Evolutionary conservation across 2,329 filamentous ascomycete species (phyloP).

Genomic region (Conoideocrella luteorostrata): DNA sequence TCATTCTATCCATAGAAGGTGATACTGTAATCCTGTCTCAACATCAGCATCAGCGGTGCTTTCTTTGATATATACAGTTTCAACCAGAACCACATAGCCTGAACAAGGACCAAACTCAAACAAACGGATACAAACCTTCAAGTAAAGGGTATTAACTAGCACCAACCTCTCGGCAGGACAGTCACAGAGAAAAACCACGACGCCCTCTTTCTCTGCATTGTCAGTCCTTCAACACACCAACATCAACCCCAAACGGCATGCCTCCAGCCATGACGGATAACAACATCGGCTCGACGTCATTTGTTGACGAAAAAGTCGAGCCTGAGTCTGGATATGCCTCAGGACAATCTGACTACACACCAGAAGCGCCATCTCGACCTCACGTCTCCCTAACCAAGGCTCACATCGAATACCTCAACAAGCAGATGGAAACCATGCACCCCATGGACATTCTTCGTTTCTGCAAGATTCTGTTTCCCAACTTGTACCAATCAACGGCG

Average conservation of each 20-base stretch:
- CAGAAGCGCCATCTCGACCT: conserved; percentile 46
- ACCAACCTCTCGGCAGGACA: conserved; percentile 1
- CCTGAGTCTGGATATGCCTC: conserved; percentile 82
- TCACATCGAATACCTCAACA: conserved; percentile 86
- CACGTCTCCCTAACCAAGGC: conserved; percentile 79
- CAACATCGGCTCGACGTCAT: conserved; percentile 33
- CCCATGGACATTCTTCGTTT: conserved; percentile 89
- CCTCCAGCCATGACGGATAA: conserved; percentile 24
- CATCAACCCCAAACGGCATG: neutral
- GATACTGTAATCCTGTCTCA: neutral
- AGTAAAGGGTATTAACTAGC: neutral
- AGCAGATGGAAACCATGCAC: conserved; percentile 79
- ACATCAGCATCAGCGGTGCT: neutral
- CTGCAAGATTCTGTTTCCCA: conserved; percentile 84
- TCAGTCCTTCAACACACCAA: neutral
- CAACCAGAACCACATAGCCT: neutral
- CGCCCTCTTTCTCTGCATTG: neutral
- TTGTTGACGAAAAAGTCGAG: conserved; percentile 37
- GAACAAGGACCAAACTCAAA: too few relatives aligned
- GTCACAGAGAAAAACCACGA: neutral
- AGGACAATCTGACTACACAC: conserved; percentile 34
- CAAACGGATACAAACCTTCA: too few relatives aligned
- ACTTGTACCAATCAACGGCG: conserved; percentile 79
- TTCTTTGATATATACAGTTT: neutral
- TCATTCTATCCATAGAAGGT: neutral